These are phyloP conservation scores for Pyropia yezoensis DNA, from an alignment of 23 red algal genomes.

Conservation along the genomic window DNA sequence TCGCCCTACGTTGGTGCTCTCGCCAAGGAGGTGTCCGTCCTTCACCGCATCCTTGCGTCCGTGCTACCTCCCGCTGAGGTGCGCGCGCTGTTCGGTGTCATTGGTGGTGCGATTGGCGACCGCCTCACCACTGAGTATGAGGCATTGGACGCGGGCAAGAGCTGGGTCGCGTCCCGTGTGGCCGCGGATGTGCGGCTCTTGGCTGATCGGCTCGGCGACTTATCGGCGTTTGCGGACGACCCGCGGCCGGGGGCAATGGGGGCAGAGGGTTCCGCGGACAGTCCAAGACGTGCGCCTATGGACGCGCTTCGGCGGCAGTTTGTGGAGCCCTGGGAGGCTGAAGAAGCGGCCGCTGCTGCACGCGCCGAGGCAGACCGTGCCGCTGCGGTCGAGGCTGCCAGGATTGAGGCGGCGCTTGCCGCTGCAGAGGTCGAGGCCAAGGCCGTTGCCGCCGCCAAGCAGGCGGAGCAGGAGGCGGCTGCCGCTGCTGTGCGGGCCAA, in stretches of 20 bases:
- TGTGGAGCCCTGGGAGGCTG: too few relatives aligned
- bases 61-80: slow-evolving; percentile 36
- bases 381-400: too few relatives aligned
- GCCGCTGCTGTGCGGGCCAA: too few relatives aligned
- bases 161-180: slow-evolving; percentile 41
- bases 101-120: slow-evolving; percentile 44
- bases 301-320: too few relatives aligned
- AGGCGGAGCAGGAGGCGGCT: too few relatives aligned
- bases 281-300: too few relatives aligned
- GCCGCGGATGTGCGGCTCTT: slow-evolving; percentile 43
- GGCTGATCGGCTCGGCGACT: slow-evolving; percentile 16
- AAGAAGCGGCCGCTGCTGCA: too few relatives aligned
- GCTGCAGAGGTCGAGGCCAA: too few relatives aligned
- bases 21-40: slow-evolving; percentile 42
- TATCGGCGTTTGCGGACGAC: slow-evolving; percentile 25
- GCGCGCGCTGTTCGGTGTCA: slow-evolving; percentile 30
- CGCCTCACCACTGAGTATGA: slow-evolving; percentile 36
- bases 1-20: slow-evolving; percentile 36
- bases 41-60: slow-evolving; percentile 59
- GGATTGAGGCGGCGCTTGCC: too few relatives aligned
- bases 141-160: slow-evolving; percentile 30
- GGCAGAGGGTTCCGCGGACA: too few relatives aligned
- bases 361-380: too few relatives aligned
- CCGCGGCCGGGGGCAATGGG: neutral
- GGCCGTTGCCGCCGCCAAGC: too few relatives aligned